Evolutionary conservation across 2,329 filamentous ascomycete genomes (phyloP), one percentile per base, ranked within the genome.

Genomic region (Trichophyton simii): DNA sequence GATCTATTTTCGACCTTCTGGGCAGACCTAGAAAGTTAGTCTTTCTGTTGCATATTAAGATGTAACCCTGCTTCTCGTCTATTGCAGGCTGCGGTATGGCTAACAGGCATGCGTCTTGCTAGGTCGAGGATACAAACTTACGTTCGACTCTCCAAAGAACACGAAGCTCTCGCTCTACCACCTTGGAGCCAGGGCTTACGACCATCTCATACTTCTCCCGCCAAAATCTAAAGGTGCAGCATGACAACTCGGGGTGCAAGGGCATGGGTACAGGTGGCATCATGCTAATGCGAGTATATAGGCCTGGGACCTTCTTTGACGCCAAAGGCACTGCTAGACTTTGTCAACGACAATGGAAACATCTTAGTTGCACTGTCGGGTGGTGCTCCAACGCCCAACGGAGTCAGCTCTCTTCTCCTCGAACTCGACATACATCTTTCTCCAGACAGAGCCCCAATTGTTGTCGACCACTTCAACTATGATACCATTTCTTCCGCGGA

Each of bases 401-500:
- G 88, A 57, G 77, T 96, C 68, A 84, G 85, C 66, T 87, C 87
- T 48, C 81, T 95, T 61, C 87, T 97, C 59, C 79, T 88, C 69
- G 91, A 97, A 76, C 81, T 96, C 73, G 92, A 96, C 72, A 88
- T 99, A 70, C 80, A 86, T 67, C 83, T 96, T n/a, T 89, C 94
- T 44, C 77, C 84, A 41, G 92, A 96, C 75, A 89, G 91, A 70
- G 89, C 87, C 61, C 86, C 89, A 62, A 79, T 92, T 62, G 87
- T 96, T 4, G 87, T 97, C 64, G 94, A 97, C 76, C 94, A 99
- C 79, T 96, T 97, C 84, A 88, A 89, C 78, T 94, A 94, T 77
- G 92, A 97, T 71, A 80, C 82, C 61, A 68, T 82, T 36, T 89
- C 87, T 46, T 87, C 92, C 3, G 71, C 85, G 58, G 91, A 96